phyloP scores from a whole-genome alignment of 345 rosid species.

The Hibiscus tridactylites region DNA sequence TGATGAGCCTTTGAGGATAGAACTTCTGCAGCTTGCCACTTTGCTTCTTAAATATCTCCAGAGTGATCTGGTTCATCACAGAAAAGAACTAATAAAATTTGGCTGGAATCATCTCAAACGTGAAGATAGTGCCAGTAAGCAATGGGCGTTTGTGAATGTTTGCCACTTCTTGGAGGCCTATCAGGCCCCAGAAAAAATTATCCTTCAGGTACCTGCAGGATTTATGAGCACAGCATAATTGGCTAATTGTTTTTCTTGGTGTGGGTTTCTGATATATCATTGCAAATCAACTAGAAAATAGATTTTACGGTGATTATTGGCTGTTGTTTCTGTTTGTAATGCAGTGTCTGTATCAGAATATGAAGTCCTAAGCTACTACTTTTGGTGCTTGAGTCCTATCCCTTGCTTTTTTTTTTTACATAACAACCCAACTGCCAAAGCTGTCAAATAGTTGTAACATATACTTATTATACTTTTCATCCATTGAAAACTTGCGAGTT shows the following conservation, averaged over 20 bases:
- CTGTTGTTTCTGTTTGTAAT: not conserved
- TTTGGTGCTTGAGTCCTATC: not conserved
- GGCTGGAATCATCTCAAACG: slow-evolving; percentile 99
- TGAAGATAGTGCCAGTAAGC: slow-evolving; percentile 99
- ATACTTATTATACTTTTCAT: not conserved
- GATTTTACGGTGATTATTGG: not conserved
- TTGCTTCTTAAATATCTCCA: slow-evolving; percentile 94
- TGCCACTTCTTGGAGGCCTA: slow-evolving; percentile 98
- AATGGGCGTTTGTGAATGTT: slow-evolving; percentile 99
- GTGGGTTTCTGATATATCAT: not conserved
- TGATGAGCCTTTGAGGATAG: slow-evolving; percentile 94
- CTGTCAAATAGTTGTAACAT: not conserved
- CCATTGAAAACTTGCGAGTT: not conserved
- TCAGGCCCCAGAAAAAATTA: slow-evolving; percentile 98
- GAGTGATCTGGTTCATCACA: slow-evolving; percentile 88
- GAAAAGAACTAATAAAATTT: slow-evolving; percentile 96
- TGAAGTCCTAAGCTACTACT: not conserved
- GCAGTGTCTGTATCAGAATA: not conserved
- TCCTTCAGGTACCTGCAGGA: slow-evolving; percentile 70
- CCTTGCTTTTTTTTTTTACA: not conserved
- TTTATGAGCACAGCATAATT: not conserved
- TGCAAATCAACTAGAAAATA: not conserved
- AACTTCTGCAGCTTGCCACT: slow-evolving; percentile 94
- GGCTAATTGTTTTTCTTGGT: not conserved
- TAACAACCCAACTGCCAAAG: not conserved